Conservation (phyloP, 2,329 filamentous ascomycete genomes). For the Botrytis sinoallii region DNA sequence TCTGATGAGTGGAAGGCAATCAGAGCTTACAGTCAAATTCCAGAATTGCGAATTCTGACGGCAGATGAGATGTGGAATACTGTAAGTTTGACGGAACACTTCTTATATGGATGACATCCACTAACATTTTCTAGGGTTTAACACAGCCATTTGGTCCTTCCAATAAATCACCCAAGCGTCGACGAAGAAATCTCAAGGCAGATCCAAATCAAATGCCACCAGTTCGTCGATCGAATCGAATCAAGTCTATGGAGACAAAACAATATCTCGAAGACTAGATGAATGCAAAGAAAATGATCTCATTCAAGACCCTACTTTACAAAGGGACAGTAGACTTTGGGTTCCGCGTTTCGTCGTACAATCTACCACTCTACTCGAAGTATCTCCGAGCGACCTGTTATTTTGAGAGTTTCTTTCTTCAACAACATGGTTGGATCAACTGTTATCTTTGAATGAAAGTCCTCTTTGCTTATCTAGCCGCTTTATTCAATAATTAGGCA, state of each 20-base stretch:
- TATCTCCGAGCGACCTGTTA: neutral
- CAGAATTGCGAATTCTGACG: neutral
- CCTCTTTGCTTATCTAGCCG: neutral
- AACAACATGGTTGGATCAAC: neutral
- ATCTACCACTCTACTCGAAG: neutral
- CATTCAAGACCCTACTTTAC: neutral
- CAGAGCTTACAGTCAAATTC: neutral
- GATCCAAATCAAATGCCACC: neutral
- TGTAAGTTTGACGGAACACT: neutral
- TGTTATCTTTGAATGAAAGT: neutral
- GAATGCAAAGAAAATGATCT: neutral
- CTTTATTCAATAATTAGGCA: neutral
- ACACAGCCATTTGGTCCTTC: neutral
- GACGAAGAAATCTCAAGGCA: neutral
- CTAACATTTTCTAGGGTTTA: neutral
- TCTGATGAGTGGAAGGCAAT: neutral
- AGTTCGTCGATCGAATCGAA: neutral
- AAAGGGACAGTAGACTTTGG: neutral
- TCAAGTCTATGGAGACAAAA: neutral
- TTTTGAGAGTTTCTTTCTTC: neutral
- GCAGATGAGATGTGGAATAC: neutral
- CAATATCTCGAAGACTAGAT: neutral
- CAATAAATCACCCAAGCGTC: neutral
- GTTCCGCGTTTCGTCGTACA: neutral
- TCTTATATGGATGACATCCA: neutral